A percentile compares a stretch with the other conserved stretches of the same genome.
These are phyloP conservation scores for Sambucus nigra DNA, from an alignment of 129 eudicot species.

Conservation along the genomic window DNA sequence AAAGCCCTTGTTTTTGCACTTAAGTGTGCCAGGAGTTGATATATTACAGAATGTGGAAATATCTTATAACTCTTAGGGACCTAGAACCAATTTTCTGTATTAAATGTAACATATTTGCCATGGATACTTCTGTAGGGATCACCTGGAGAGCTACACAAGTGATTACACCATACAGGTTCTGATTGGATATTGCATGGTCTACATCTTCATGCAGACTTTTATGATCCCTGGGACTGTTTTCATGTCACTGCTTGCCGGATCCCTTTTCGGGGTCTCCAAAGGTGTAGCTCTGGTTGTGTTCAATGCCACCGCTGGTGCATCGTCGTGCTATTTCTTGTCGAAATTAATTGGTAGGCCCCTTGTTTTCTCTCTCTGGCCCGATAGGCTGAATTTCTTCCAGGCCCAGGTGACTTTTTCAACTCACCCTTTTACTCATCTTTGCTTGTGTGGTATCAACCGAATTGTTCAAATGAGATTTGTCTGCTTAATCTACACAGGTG, in stretches of 20 bases:
- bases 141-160: constrained; percentile 85
- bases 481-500: constrained; percentile 33
- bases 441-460: background rate
- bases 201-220: constrained; percentile 96
- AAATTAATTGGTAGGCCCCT: constrained; percentile 82
- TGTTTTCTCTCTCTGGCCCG: constrained; percentile 78
- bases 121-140: constrained; percentile 36
- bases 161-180: constrained; percentile 86
- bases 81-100: too few relatives aligned
- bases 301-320: constrained; percentile 91
- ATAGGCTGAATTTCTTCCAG: constrained; percentile 72
- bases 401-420: constrained; percentile 51
- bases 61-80: too few relatives aligned
- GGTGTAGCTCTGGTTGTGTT: constrained; percentile 82
- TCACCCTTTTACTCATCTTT: background rate
- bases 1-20: too few relatives aligned
- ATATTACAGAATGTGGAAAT: too few relatives aligned
- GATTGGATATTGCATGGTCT: constrained; percentile 70
- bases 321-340: constrained; percentile 83
- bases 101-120: background rate
- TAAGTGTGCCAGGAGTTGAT: too few relatives aligned
- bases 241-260: constrained; percentile 89
- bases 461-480: constrained; percentile 1
- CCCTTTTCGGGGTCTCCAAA: constrained; percentile 74
- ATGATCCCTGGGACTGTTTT: constrained; percentile 97